A percentile compares a stretch with the other conserved stretches of the same genome.
These are phyloP conservation scores for Alternaria infectoria DNA, from an alignment of 2,329 filamentous ascomycete species.

Conservation along the genomic window DNA sequence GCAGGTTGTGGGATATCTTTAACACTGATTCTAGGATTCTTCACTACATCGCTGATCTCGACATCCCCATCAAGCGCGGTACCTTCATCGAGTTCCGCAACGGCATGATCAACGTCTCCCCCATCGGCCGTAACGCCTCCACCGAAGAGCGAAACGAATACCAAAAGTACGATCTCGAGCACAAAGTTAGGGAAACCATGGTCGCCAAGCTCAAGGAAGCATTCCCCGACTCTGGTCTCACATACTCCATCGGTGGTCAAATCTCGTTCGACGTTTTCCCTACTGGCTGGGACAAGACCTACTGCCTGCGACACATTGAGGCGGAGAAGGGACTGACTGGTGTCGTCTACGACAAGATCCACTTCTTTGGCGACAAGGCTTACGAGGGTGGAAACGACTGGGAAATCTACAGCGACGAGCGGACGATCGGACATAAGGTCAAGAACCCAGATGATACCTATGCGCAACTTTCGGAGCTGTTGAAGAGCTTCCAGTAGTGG, in stretches of 20 bases:
- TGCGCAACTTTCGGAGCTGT: slow-evolving; percentile 78
- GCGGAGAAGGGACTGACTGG: slow-evolving; percentile 72
- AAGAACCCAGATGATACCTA: slow-evolving; percentile 82
- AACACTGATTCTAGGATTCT: slow-evolving; percentile 56
- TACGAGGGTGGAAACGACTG: slow-evolving; percentile 91
- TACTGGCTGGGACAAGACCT: slow-evolving; percentile 97
- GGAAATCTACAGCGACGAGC: slow-evolving; percentile 84
- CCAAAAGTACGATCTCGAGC: slow-evolving; percentile 77
- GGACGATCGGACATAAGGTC: slow-evolving; percentile 87
- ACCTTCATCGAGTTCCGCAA: slow-evolving; percentile 90
- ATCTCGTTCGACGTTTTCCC: slow-evolving; percentile 99
- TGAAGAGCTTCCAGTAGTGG: slow-evolving; percentile 51
- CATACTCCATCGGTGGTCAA: slow-evolving; percentile 94
- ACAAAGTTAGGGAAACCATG: slow-evolving; percentile 78
- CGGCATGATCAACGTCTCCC: slow-evolving; percentile 87
- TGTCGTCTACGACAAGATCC: slow-evolving; percentile 82
- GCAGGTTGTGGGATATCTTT: background rate
- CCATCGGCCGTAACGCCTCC: slow-evolving; percentile 85
- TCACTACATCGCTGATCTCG: slow-evolving; percentile 83
- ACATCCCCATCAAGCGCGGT: slow-evolving; percentile 81
- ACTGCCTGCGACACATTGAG: slow-evolving; percentile 88
- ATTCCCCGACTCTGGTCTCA: slow-evolving; percentile 84
- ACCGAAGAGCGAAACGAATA: slow-evolving; percentile 81
- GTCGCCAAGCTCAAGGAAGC: slow-evolving; percentile 77
- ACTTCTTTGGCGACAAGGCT: slow-evolving; percentile 99